These are phyloP conservation scores for Hanseniaspora occidentalis DNA, from an alignment of 805 yeast species.

Conservation along the genomic window DNA sequence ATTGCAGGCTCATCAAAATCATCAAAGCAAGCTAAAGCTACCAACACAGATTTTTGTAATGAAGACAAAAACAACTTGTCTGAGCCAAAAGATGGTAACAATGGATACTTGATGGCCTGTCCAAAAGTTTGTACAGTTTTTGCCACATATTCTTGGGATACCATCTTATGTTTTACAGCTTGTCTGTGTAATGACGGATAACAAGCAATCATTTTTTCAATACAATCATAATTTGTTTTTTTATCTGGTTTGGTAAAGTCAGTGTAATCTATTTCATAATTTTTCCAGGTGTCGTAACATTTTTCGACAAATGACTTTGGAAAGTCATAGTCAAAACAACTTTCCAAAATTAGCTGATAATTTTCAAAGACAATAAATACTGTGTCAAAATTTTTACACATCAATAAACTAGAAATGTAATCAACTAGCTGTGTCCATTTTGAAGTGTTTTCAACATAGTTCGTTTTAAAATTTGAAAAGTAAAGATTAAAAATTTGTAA, in stretches of 20 bases:
- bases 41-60: slow-evolving; percentile 49
- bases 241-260: slow-evolving; percentile 22
- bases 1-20: slow-evolving; percentile 23
- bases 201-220: slow-evolving; percentile 41
- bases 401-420: slow-evolving; percentile 33
- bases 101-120: slow-evolving; percentile 60
- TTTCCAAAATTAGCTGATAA: slow-evolving; percentile 38
- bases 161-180: slow-evolving; percentile 21
- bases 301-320: slow-evolving; percentile 23
- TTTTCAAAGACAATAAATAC: slow-evolving; percentile 39
- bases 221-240: slow-evolving; percentile 43
- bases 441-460: slow-evolving; percentile 10
- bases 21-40: slow-evolving; percentile 28
- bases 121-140: slow-evolving; percentile 46
- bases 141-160: slow-evolving; percentile 28
- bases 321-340: slow-evolving; percentile 24
- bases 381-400: slow-evolving; percentile 29
- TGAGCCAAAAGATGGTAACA: slow-evolving; percentile 41
- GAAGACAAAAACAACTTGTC: slow-evolving; percentile 49
- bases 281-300: slow-evolving; percentile 40
- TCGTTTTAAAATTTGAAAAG: slow-evolving; percentile 26
- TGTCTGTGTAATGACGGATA: slow-evolving; percentile 38
- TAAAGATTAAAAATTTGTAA: slow-evolving; percentile 47
- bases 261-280: slow-evolving; percentile 32
- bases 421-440: slow-evolving; percentile 48